Base-by-base conservation (phyloP, 768 basidiomycete genomes). In the Mycena pura region DNA sequence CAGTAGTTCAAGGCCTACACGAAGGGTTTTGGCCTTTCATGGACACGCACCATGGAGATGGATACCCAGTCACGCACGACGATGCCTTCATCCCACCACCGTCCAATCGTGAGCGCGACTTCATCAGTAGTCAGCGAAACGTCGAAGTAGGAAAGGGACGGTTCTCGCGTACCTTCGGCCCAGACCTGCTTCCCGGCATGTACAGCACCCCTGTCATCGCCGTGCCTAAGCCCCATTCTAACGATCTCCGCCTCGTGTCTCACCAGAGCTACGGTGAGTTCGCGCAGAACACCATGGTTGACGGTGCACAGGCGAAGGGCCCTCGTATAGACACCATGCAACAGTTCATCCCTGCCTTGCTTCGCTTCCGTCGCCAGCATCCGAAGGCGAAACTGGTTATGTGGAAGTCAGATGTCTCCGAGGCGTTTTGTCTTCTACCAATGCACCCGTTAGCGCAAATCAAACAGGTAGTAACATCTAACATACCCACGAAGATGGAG, bases 251-350 rank as follows among this genome's bases (percentile, higher is more conserved):
- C 2, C 44, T 77, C 13, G 70, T 79, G 3, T 71, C 65, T 5
- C 66, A 78, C 59, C 74, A 77, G 2, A 77, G 71, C 52, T 67
- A 66, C 6, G 70, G 72, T 0, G 19, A 45, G 6, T 73, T 59
- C 57, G 72, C 74, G 0, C 65, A 69, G 2, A 79, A 79, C 39
- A 63, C 62, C 3, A 65, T 69, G 61, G 63, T 73, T 14, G 52
- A 67, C 34, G 14, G 25, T 3, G 40, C 54, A 1, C 13, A 17
- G 0, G 66, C 70, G 0, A 58, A 57, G 0, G 69, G 69, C 0
- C 68, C 53, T 29, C 71, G 72, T 0, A 43, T 75, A 7, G 72
- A 75, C 28, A 68, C 65, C 15, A 51, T 76, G 39, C 54, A 48
- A 0, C 50, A 66, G 11, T 54, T 75, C 6, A 65, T 70, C 5